phyloP scores from a whole-genome alignment of 305 asterid genomes.

The Solanum aculeatissimum region DNA sequence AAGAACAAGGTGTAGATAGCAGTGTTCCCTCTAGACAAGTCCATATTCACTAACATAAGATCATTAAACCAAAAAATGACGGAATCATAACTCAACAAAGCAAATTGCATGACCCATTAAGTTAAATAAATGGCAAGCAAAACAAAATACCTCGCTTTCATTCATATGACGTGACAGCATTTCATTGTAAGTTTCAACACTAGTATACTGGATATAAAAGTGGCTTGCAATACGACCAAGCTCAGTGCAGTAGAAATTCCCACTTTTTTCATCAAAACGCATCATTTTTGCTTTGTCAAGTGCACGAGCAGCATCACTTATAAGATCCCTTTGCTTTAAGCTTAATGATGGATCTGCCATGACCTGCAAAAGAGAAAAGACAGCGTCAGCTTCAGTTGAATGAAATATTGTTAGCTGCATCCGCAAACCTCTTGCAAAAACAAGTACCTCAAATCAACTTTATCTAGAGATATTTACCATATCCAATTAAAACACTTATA shows the following conservation, averaged over 20 bases:
- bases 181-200: conserved; percentile 96
- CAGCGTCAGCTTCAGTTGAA: neutral
- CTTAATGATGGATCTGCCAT: conserved; percentile 89
- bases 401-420: neutral
- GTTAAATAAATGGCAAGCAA: neutral
- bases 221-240: conserved; percentile 99
- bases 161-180: conserved; percentile 88
- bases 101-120: neutral
- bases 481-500: neutral
- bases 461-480: neutral
- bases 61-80: neutral
- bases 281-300: conserved; percentile 99
- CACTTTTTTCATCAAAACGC: conserved; percentile 99
- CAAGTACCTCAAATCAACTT: neutral
- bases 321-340: conserved; percentile 86
- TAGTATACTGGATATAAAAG: conserved; percentile 92
- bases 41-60: neutral
- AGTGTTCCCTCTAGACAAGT: neutral
- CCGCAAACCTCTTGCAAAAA: neutral
- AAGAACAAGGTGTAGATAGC: neutral
- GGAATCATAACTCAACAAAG: neutral
- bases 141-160: conserved; percentile 68
- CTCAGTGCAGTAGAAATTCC: conserved; percentile 96
- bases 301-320: conserved; percentile 93
- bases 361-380: conserved; percentile 40